Base-by-base conservation (phyloP, 2,329 filamentous ascomycete genomes). In the Chrysoporthe cubensis region DNA sequence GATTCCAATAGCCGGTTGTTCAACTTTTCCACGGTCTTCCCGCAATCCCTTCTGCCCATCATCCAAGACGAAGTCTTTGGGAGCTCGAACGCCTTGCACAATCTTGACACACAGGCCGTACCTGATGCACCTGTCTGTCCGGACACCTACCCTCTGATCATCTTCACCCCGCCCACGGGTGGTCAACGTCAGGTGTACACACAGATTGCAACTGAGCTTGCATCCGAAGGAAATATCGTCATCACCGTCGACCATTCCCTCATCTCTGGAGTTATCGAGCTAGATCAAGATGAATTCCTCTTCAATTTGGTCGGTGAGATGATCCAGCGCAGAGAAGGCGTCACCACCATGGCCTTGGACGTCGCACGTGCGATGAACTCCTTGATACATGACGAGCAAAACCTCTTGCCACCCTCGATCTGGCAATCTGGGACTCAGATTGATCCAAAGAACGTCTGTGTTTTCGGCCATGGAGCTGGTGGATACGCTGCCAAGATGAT, bases 151-250 rank as follows among this genome's bases (percentile, higher is more conserved):
- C 52, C 66, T 40, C 3, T 70, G 59, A 14, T 50, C 11, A 40
- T 70, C 18, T 54, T 70, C 50, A 64, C 52, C 43, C 68, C 68
- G 34, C 44, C 63, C 14, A 59, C 32, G 3, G 62, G 66, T 40
- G 63, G 62, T 56, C 68, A 70, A 59, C 65, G 66, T 40, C 68
- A 68, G 66, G 52, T 62, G 8, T 70, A 70, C 21, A 66, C 68
- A 6, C 68, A 70, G 62, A 26, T 32, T 14, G 68, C 68, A 43
- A 54, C 62, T 56, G 66, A 70, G 13, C 62, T 64, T 63, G 68
- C 68, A 37, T 62, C 62, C 18, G 16, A 26, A 26, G 61, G 63
- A 32, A 26, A 62, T 11, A 42, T 70, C 13, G 68, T 64, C 8
- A 42, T 68, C 18, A 63, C 68, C 18, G 63, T 70, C 11, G 68